Evolutionary conservation across 2,329 filamentous ascomycete genomes (phyloP).

Genomic region (Pestalotiopsis sp.): DNA sequence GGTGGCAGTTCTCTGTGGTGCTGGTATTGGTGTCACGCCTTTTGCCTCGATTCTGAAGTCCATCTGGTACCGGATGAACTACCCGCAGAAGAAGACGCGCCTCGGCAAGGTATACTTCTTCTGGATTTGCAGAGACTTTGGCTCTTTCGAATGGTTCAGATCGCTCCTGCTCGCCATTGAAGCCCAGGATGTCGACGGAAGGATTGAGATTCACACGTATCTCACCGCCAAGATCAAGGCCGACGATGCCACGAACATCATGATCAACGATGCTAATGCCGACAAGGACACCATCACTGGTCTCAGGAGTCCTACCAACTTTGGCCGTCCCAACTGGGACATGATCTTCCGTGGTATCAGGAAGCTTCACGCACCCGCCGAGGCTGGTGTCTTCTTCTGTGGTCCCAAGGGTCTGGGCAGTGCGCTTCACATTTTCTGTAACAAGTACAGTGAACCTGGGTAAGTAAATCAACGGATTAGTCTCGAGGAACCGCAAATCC

Average conservation of each 20-base stretch:
- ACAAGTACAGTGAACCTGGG: slow-evolving; percentile 84
- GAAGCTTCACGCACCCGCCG: slow-evolving; percentile 74
- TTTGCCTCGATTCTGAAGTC: slow-evolving; percentile 88
- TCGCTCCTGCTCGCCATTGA: slow-evolving; percentile 83
- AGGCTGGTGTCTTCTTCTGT: slow-evolving; percentile 83
- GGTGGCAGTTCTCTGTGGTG: slow-evolving; percentile 76
- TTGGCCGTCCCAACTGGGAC: slow-evolving; percentile 87
- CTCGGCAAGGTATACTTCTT: slow-evolving; percentile 90
- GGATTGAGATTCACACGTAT: slow-evolving; percentile 89
- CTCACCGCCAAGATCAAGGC: slow-evolving; percentile 85
- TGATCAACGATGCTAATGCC: slow-evolving; percentile 87
- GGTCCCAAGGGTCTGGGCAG: slow-evolving; percentile 81
- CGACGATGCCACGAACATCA: slow-evolving; percentile 87
- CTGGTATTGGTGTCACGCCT: slow-evolving; percentile 84
- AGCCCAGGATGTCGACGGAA: slow-evolving; percentile 79
- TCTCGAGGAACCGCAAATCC: background rate
- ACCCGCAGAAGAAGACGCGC: slow-evolving; percentile 76
- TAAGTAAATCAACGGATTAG: slow-evolving; percentile 47
- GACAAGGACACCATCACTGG: slow-evolving; percentile 86
- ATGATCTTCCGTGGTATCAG: slow-evolving; percentile 85
- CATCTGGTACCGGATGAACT: slow-evolving; percentile 94
- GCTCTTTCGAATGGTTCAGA: slow-evolving; percentile 88
- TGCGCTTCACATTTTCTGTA: slow-evolving; percentile 79
- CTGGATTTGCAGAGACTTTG: slow-evolving; percentile 89
- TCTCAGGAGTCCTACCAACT: slow-evolving; percentile 80